Evolutionary conservation across 805 yeast genomes (phyloP).

Genomic region (Cyberlindnera mycetangii): DNA sequence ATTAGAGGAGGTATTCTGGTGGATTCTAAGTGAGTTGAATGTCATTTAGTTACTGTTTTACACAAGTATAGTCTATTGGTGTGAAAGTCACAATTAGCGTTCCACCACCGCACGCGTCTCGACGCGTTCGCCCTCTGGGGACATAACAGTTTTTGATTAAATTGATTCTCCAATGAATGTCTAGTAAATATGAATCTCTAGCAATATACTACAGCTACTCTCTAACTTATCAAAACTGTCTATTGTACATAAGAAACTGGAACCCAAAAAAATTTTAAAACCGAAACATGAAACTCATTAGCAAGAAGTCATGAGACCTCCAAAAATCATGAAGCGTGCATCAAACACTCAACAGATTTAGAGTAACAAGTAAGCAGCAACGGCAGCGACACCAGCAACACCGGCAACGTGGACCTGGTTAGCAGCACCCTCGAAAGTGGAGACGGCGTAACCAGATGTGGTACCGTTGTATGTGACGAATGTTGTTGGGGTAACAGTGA

Average conservation of each 20-base stretch:
- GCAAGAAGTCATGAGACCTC: not conserved
- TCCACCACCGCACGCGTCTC: no score
- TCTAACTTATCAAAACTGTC: slow-evolving; percentile 1
- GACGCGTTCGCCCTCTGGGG: no score
- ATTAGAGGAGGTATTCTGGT: not conserved
- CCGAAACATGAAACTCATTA: slow-evolving; percentile 7
- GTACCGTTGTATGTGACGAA: slow-evolving; percentile 30
- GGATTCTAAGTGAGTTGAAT: no score
- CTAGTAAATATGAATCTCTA: no score
- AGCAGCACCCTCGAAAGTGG: slow-evolving; percentile 26
- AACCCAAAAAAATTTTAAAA: slow-evolving; percentile 5
- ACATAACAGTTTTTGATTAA: no score
- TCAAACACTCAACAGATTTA: slow-evolving; percentile 9
- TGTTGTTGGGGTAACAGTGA: slow-evolving; percentile 37
- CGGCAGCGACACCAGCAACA: slow-evolving; percentile 29
- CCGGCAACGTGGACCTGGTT: slow-evolving; percentile 21
- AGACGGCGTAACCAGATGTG: slow-evolving; percentile 14
- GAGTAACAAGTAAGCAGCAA: slow-evolving; percentile 29
- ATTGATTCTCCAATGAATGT: no score
- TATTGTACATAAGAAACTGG: slow-evolving; percentile 1
- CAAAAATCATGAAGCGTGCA: not conserved
- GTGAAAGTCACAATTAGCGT: no score
- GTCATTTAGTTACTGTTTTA: no score
- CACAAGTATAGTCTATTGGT: no score
- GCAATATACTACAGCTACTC: not conserved